Conservation (phyloP, 768 basidiomycete genomes). For the Mycena vulgaris region DNA sequence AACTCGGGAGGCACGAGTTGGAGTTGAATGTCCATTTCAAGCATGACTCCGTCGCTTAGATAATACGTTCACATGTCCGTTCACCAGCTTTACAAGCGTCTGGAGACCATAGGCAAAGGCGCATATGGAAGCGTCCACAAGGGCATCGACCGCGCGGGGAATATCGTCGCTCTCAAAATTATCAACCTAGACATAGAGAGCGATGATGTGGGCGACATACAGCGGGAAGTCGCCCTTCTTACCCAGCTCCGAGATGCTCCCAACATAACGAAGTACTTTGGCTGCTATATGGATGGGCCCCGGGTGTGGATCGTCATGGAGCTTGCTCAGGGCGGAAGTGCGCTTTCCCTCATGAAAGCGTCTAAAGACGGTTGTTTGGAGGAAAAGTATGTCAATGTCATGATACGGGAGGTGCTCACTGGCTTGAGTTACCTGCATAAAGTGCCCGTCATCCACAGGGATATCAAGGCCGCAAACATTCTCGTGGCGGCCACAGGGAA, state of each 20-base stretch:
- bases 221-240: constrained; percentile 94
- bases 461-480: constrained; percentile 98
- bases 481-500: constrained; percentile 91
- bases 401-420: constrained; percentile 90
- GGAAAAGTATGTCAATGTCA: constrained; percentile 91
- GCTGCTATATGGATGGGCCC: constrained; percentile 95
- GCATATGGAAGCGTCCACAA: constrained; percentile 97
- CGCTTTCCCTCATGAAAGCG: constrained; percentile 93
- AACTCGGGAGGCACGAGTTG: constrained; percentile 81
- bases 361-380: constrained; percentile 82
- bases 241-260: constrained; percentile 91
- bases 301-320: constrained; percentile 99
- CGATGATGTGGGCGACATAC: constrained; percentile 97
- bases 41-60: no score
- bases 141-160: constrained; percentile 88
- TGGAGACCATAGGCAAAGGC: constrained; percentile 95
- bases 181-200: constrained; percentile 98
- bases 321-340: constrained; percentile 94
- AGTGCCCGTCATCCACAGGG: constrained; percentile 95
- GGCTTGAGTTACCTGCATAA: constrained; percentile 94
- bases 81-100: constrained; percentile 86
- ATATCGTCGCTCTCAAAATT: constrained; percentile 96
- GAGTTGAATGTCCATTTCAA: constrained; percentile 38
- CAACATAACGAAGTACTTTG: constrained; percentile 95
- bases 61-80: constrained; percentile 61